Conservation (phyloP, 495 filamentous ascomycete species). For the Cercophora newfieldiana region DNA sequence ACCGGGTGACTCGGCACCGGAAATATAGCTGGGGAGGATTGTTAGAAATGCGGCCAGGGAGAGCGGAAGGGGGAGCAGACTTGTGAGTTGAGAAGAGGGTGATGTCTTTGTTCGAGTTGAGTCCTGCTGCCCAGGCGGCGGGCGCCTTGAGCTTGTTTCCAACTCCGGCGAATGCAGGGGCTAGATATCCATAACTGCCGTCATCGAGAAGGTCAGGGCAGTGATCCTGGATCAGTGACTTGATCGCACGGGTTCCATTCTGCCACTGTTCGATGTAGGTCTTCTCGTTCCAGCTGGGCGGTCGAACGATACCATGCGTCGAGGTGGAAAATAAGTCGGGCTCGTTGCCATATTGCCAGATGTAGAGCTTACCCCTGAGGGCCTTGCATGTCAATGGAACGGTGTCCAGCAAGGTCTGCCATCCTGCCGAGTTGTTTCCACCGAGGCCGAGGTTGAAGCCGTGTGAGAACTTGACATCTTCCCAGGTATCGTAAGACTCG, state of each 20-base stretch:
- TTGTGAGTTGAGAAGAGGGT: conserved; percentile 64
- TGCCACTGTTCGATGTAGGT: conserved; percentile 64
- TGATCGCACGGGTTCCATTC: conserved; percentile 53
- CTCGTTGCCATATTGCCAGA: conserved; percentile 69
- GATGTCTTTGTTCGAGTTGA: conserved; percentile 53
- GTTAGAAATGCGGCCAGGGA: conserved; percentile 14
- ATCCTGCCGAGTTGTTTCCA: conserved; percentile 53
- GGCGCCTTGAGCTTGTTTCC: conserved; percentile 54
- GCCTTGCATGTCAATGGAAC: conserved; percentile 62
- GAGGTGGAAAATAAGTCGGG: conserved; percentile 62
- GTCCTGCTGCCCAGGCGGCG: conserved; percentile 51
- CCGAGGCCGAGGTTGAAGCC: conserved; percentile 64
- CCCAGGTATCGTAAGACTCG: conserved; percentile 64
- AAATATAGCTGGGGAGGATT: conserved; percentile 57
- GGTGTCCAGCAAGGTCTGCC: conserved; percentile 54
- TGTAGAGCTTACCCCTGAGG: conserved; percentile 50
- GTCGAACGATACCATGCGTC: conserved; percentile 53
- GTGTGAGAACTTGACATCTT: conserved; percentile 57
- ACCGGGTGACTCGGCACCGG: conserved; percentile 59
- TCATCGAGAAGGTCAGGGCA: conserved; percentile 54
- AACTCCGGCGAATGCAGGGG: conserved; percentile 62
- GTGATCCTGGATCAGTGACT: conserved; percentile 44
- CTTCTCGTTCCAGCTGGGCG: conserved; percentile 55
- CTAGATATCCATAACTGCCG: conserved; percentile 60
- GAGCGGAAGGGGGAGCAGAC: conserved; percentile 36